A percentile compares a stretch with the other conserved stretches of the same genome.
phyloP scores from a whole-genome alignment of 1,284 basidiomycete genomes.

The Ganoderma sp. region DNA sequence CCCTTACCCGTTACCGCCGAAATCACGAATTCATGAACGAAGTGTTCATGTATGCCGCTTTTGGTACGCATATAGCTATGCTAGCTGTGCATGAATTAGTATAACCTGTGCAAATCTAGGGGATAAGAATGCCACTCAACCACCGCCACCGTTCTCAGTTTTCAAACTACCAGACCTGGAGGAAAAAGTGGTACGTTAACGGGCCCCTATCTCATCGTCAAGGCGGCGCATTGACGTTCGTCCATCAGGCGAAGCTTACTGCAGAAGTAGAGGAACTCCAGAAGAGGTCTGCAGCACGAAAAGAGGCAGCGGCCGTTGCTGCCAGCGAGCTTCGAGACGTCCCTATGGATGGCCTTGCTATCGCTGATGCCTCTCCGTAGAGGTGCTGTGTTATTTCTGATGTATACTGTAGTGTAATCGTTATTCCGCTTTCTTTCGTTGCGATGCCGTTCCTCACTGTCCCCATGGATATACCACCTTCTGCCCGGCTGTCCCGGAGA shows the following conservation, averaged over 20 bases:
- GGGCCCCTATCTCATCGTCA: neutral
- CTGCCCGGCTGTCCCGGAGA: too few species aligned
- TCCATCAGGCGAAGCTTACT: conserved; percentile 51
- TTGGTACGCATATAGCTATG: conserved; percentile 50
- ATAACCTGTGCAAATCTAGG: conserved; percentile 44
- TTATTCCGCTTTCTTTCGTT: neutral
- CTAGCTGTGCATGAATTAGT: conserved; percentile 3
- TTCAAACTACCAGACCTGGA: conserved; percentile 67
- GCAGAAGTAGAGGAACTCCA: conserved; percentile 56
- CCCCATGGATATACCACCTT: too few species aligned
- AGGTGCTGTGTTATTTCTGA: neutral
- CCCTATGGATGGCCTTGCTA: conserved; percentile 35
- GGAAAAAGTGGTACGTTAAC: conserved; percentile 56
- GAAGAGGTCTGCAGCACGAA: conserved; percentile 36
- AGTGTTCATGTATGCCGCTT: conserved; percentile 74
- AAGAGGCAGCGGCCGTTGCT: conserved; percentile 23
- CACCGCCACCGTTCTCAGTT: conserved; percentile 54
- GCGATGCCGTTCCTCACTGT: neutral
- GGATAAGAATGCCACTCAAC: conserved; percentile 46
- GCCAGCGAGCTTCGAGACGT: conserved; percentile 32
- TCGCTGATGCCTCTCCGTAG: conserved; percentile 18
- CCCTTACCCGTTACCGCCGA: conserved; percentile 71
- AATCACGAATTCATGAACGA: conserved; percentile 86
- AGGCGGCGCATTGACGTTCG: neutral
- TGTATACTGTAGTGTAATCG: conserved; percentile 26